Conservation (phyloP, 129 eudicot species). For the Helichrysum umbraculigerum region DNA sequence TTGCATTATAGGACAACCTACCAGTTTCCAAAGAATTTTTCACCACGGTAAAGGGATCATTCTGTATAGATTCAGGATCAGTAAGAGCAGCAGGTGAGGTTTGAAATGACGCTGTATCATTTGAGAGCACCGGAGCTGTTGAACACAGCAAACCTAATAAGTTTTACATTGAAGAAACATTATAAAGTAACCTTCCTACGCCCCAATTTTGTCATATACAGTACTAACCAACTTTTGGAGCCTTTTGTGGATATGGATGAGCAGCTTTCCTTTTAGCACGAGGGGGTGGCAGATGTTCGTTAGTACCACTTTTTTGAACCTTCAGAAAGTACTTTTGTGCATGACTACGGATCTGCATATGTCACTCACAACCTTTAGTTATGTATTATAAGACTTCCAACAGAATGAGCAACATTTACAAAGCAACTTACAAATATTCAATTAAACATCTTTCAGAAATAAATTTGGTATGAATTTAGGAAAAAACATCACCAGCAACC, state of each 20-base stretch:
- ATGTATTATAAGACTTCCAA: neutral
- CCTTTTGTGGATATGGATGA: conserved; percentile 97
- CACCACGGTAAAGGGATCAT: conserved; percentile 45
- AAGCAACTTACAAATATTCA: neutral
- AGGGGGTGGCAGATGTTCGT: conserved; percentile 97
- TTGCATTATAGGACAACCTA: conserved; percentile 33
- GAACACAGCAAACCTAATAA: conserved; percentile 12
- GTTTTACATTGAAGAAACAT: neutral
- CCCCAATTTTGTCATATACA: neutral
- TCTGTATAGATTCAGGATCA: conserved; percentile 52
- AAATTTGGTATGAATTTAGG: neutral
- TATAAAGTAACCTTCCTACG: conserved; percentile 3
- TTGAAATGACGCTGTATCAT: conserved; percentile 49
- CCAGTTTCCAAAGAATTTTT: conserved; percentile 42
- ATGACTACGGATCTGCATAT: conserved; percentile 88
- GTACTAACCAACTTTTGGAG: conserved; percentile 68
- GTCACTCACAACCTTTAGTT: conserved; percentile 6
- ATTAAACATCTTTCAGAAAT: neutral
- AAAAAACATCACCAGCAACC: neutral
- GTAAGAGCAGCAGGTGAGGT: conserved; percentile 45
- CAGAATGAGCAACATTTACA: conserved; percentile 11
- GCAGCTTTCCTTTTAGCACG: conserved; percentile 96
- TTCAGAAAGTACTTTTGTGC: conserved; percentile 93
- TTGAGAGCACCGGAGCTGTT: conserved; percentile 67
- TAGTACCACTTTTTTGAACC: conserved; percentile 88